A percentile compares a stretch with the other conserved stretches of the same genome.
These are phyloP conservation scores for Cladosporium colombiae DNA, from an alignment of 2,329 filamentous ascomycete species.

Conservation along the genomic window DNA sequence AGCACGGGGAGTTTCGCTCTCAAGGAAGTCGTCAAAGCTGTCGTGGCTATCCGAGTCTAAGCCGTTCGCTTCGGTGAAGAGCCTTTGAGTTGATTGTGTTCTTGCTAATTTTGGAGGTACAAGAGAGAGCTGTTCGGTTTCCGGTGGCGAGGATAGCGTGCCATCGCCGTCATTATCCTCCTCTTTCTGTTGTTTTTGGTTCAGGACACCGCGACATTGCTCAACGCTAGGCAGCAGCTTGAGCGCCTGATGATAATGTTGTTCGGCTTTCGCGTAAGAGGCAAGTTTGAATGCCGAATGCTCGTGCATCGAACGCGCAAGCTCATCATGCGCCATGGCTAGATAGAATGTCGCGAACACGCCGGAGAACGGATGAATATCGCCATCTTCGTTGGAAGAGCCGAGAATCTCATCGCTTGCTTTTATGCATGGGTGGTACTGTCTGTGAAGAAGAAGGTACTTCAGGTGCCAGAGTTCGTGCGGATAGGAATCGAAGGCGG, in stretches of 20 bases:
- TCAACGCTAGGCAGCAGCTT: constrained; percentile 5
- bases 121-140: neutral
- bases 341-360: constrained; percentile 50
- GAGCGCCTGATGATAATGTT: constrained; percentile 36
- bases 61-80: constrained; percentile 14
- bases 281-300: constrained; percentile 48
- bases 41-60: constrained; percentile 33
- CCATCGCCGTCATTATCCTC: neutral
- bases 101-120: neutral
- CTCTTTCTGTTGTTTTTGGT: neutral
- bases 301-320: constrained; percentile 50
- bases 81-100: neutral
- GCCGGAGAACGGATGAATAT: constrained; percentile 26
- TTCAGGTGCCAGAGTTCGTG: constrained; percentile 35
- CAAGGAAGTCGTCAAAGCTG: constrained; percentile 31
- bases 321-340: constrained; percentile 48
- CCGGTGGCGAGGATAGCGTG: neutral
- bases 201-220: neutral
- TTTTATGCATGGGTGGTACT: constrained; percentile 37
- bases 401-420: constrained; percentile 32
- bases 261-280: constrained; percentile 43
- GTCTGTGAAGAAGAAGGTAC: constrained; percentile 31
- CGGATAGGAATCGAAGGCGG: constrained; percentile 23
- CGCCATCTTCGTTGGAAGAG: constrained; percentile 3
- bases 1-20: constrained; percentile 22